A percentile compares a stretch with the other conserved stretches of the same genome.
phyloP scores from a whole-genome alignment of 345 rosid genomes.

The Hypericum perforatum region DNA sequence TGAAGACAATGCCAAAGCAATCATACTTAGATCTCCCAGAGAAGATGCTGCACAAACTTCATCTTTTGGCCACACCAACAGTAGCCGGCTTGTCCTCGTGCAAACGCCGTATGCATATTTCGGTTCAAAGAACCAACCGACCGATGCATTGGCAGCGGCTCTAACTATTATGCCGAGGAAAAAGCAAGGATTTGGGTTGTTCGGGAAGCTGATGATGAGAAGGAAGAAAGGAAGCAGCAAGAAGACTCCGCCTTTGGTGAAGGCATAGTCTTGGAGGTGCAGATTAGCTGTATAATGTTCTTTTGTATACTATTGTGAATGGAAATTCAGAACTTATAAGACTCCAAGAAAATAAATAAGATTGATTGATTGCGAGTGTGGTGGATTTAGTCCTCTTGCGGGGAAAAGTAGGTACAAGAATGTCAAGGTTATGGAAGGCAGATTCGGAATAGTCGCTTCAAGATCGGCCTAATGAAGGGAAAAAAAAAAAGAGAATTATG shows the following conservation, averaged over 20 bases:
- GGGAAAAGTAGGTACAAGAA: too few species aligned
- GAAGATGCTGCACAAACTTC: slow-evolving; percentile 10
- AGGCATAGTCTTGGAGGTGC: slow-evolving; percentile 12
- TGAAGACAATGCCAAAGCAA: slow-evolving; percentile 39
- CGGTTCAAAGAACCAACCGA: slow-evolving; percentile 20
- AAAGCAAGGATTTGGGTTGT: slow-evolving; percentile 53
- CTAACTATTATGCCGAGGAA: slow-evolving; percentile 40
- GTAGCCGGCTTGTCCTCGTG: slow-evolving; percentile 12
- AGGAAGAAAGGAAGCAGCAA: slow-evolving; percentile 52
- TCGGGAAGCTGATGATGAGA: slow-evolving; percentile 57
- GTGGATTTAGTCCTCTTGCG: too few species aligned
- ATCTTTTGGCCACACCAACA: slow-evolving; percentile 12
- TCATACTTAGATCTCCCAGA: slow-evolving; percentile 23
- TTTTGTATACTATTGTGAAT: too few species aligned
- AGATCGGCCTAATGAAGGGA: too few species aligned
- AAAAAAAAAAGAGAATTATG: too few species aligned
- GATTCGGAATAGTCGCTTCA: too few species aligned
- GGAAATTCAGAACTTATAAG: too few species aligned
- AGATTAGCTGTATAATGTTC: background rate
- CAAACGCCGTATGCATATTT: slow-evolving; percentile 20
- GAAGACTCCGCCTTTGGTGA: slow-evolving; percentile 24
- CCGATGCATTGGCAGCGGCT: slow-evolving; percentile 16
- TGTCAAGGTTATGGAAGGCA: too few species aligned
- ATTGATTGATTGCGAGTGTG: too few species aligned
- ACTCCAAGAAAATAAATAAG: too few species aligned